Percentiles rank a stretch among this genome's conserved stretches.
phyloP scores from a whole-genome alignment of 371 early-diverging fungal species.

The Syncephalastrum racemosum region DNA sequence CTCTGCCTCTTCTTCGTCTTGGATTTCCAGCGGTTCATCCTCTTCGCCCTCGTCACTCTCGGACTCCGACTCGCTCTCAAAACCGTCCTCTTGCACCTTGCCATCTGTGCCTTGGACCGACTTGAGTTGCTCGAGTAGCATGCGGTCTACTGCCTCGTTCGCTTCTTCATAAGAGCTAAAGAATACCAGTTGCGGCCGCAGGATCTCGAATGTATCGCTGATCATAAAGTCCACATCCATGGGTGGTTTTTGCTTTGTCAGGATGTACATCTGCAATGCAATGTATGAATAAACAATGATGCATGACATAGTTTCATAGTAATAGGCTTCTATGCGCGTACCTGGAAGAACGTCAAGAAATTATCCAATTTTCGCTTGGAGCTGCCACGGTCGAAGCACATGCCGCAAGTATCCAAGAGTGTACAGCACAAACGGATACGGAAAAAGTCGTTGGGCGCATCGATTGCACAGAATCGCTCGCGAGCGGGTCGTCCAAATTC shows the following conservation, averaged over 20 bases:
- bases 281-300: neutral
- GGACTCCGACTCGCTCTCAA: constrained; percentile 39
- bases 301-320: neutral
- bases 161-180: constrained; percentile 80
- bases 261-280: constrained; percentile 71
- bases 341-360: constrained; percentile 79
- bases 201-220: constrained; percentile 74
- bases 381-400: constrained; percentile 74
- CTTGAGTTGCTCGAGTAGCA: constrained; percentile 54
- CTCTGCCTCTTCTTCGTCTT: constrained; percentile 48
- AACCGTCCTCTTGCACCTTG: constrained; percentile 42
- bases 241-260: constrained; percentile 79
- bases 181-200: constrained; percentile 67
- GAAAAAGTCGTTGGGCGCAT: constrained; percentile 91
- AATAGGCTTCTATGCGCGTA: constrained; percentile 11
- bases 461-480: constrained; percentile 67
- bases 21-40: constrained; percentile 36
- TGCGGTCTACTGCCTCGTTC: constrained; percentile 63
- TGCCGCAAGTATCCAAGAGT: constrained; percentile 87
- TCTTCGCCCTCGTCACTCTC: constrained; percentile 54
- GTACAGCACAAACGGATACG: constrained; percentile 88
- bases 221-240: constrained; percentile 90
- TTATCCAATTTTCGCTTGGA: constrained; percentile 68
- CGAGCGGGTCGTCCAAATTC: constrained; percentile 75
- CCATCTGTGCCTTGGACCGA: constrained; percentile 42